These are phyloP conservation scores for Dothistroma septosporum DNA, from an alignment of 2,329 filamentous ascomycete species.

Conservation along the genomic window DNA sequence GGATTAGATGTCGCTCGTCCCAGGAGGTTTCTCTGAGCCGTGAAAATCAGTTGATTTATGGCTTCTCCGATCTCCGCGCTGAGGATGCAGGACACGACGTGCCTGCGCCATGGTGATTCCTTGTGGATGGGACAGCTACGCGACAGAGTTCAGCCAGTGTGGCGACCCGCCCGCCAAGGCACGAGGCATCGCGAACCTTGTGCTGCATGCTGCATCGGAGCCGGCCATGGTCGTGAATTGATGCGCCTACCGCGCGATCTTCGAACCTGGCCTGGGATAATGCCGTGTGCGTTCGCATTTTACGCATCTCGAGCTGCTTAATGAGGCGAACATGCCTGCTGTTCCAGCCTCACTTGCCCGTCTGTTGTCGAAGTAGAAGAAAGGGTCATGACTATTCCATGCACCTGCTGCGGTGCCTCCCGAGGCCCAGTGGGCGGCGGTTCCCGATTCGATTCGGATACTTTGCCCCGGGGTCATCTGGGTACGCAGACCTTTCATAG, in stretches of 20 bases:
- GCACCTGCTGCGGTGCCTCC: not conserved
- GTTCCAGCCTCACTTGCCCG: not conserved
- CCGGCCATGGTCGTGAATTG: not conserved
- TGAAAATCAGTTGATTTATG: constrained; percentile 12
- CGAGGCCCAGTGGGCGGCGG: too few species aligned
- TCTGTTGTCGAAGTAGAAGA: not conserved
- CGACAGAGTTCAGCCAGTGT: constrained; percentile 9
- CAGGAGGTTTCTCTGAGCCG: constrained; percentile 11
- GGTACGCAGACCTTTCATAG: too few species aligned
- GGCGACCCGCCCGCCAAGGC: constrained; percentile 9
- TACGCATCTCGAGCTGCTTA: constrained; percentile 7
- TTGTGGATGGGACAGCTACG: not conserved
- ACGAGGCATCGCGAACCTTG: constrained; percentile 12
- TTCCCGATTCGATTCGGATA: too few species aligned
- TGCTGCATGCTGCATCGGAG: not conserved
- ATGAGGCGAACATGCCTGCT: constrained; percentile 2
- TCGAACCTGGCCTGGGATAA: not conserved
- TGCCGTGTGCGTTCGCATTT: not conserved
- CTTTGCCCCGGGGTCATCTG: too few species aligned
- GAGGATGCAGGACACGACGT: not conserved
- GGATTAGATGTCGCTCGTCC: not conserved
- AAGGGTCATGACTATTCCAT: not conserved
- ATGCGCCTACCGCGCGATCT: not conserved
- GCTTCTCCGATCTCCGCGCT: not conserved
- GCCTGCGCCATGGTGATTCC: not conserved